phyloP scores from a whole-genome alignment of 1,284 basidiomycete species.

The Ustilago bromivora region DNA sequence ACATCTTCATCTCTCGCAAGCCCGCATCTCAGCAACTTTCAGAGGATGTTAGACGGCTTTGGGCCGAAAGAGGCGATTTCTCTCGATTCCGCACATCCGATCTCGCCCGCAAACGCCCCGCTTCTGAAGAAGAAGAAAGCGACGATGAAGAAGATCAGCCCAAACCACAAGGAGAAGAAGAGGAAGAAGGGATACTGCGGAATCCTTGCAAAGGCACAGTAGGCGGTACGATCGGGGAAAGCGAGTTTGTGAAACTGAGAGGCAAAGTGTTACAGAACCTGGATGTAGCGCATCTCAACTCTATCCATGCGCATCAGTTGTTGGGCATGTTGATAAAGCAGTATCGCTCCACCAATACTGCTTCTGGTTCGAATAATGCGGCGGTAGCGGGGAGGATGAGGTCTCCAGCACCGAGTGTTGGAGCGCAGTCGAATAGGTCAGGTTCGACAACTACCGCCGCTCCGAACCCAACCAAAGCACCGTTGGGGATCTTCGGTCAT shows the following conservation, averaged over 20 bases:
- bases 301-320: constrained; percentile 60
- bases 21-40: constrained; percentile 18
- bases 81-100: constrained; percentile 30
- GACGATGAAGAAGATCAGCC: constrained; percentile 5
- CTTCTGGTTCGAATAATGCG: neutral
- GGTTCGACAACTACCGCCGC: neutral
- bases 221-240: constrained; percentile 54
- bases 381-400: constrained; percentile 23
- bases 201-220: constrained; percentile 6
- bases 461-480: constrained; percentile 6
- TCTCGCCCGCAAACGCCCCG: neutral
- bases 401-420: constrained; percentile 30
- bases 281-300: constrained; percentile 56
- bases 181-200: constrained; percentile 11
- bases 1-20: constrained; percentile 23
- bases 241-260: constrained; percentile 54
- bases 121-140: constrained; percentile 8
- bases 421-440: constrained; percentile 26
- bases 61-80: constrained; percentile 64
- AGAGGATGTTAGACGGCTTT: constrained; percentile 47
- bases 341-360: constrained; percentile 12
- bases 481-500: constrained; percentile 37
- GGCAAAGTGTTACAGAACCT: constrained; percentile 49
- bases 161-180: neutral
- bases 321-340: constrained; percentile 58